Evolutionary conservation across 2,329 filamentous ascomycete species (phyloP).

Genomic region (Cercospora canescens): DNA sequence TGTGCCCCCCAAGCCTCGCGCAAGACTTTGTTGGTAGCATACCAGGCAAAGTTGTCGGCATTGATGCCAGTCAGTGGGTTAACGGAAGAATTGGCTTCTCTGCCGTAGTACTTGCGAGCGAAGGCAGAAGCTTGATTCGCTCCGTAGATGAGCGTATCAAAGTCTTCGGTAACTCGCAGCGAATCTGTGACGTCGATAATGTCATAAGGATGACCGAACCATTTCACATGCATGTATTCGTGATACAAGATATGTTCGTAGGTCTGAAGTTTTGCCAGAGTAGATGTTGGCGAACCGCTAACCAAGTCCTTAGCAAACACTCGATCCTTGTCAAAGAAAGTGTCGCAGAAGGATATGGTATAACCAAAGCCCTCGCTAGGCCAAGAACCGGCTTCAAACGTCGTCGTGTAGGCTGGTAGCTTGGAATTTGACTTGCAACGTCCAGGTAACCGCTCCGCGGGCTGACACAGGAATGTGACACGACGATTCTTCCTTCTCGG

Average conservation of each 20-base stretch:
- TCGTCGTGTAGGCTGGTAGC: not conserved
- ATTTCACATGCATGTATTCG: slow-evolving; percentile 2
- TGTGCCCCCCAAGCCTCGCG: not conserved
- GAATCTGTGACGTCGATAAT: not conserved
- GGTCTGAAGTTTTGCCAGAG: not conserved
- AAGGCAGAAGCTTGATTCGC: not conserved
- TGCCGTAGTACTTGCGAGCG: not conserved
- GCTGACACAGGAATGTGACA: not conserved
- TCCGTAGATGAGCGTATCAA: not conserved
- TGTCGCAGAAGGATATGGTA: not conserved
- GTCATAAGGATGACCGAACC: not conserved
- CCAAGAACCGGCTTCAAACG: not conserved
- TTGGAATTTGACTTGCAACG: not conserved
- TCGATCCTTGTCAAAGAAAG: not conserved
- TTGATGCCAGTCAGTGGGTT: not conserved
- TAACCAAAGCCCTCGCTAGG: not conserved
- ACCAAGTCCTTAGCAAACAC: not conserved
- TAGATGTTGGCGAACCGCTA: not conserved
- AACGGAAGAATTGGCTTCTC: not conserved
- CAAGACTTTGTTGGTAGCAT: not conserved
- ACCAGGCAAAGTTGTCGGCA: not conserved
- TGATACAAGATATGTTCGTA: not conserved
- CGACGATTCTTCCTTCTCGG: not conserved
- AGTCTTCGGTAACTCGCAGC: not conserved
- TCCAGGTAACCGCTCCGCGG: not conserved